These are phyloP conservation scores for Fusarium sp. DNA, from an alignment of 2,329 filamentous ascomycete genomes.

Conservation along the genomic window DNA sequence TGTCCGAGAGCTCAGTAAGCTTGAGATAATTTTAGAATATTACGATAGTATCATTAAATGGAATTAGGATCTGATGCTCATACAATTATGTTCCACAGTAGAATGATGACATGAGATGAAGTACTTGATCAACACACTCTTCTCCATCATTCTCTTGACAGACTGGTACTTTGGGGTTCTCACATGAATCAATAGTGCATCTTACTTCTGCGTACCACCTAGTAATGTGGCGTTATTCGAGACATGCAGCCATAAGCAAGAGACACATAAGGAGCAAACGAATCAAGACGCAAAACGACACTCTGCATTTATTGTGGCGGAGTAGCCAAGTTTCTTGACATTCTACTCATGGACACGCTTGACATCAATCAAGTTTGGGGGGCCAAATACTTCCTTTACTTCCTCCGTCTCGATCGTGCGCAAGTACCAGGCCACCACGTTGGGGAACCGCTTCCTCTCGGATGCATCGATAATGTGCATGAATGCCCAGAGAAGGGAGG, in stretches of 20 bases:
- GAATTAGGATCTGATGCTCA: no score
- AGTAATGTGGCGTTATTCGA: neutral
- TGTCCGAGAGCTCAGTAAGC: no score
- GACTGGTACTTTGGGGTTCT: neutral
- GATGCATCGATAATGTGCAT: neutral
- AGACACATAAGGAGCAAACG: neutral
- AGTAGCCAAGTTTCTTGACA: neutral
- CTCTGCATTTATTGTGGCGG: neutral
- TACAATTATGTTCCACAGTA: no score
- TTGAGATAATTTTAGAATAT: no score
- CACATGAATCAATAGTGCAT: neutral
- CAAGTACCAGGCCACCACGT: neutral
- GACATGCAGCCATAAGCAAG: neutral
- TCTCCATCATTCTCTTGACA: neutral
- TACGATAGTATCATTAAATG: no score
- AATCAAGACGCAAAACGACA: neutral
- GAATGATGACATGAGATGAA: neutral
- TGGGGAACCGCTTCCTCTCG: neutral
- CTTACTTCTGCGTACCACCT: neutral
- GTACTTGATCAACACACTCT: neutral
- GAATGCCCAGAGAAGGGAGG: neutral
- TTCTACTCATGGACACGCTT: neutral
- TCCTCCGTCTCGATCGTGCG: neutral
- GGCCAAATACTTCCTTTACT: neutral
- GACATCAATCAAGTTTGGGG: neutral